Evolutionary conservation across 129 eudicot genomes (phyloP).

Genomic region (Lactuca sativa): DNA sequence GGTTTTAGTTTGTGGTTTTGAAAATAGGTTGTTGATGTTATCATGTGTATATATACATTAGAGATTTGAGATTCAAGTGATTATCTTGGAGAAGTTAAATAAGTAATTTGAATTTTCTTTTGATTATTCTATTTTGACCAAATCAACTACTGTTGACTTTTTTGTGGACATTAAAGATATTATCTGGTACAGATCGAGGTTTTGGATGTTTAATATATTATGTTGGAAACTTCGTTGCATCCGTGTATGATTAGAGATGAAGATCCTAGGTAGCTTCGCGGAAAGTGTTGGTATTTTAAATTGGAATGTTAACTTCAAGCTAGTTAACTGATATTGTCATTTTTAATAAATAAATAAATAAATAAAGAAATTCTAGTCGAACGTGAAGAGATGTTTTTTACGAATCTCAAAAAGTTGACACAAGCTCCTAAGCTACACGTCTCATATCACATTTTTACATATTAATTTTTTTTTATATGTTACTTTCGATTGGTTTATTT

Average conservation of each 20-base stretch:
- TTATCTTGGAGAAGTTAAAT: background rate
- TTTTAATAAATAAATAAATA: too few relatives aligned
- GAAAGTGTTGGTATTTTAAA: background rate
- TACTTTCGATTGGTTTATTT: too few relatives aligned
- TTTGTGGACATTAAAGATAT: background rate
- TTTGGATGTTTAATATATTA: background rate
- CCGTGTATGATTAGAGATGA: background rate
- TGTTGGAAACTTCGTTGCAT: background rate
- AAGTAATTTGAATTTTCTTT: background rate
- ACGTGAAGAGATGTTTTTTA: too few relatives aligned
- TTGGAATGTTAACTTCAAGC: background rate
- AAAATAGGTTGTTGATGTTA: background rate
- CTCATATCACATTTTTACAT: too few relatives aligned
- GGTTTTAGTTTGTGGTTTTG: background rate
- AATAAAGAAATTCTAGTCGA: too few relatives aligned
- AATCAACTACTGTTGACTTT: background rate
- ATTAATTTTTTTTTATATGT: too few relatives aligned
- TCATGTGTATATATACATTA: too few relatives aligned
- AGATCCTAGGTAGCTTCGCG: background rate
- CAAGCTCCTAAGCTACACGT: too few relatives aligned
- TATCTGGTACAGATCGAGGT: background rate
- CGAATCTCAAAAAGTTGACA: too few relatives aligned
- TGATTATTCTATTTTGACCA: background rate
- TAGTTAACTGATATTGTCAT: too few relatives aligned
- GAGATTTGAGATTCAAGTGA: background rate